Percentiles rank a stretch among this genome's conserved stretches.
phyloP scores from a whole-genome alignment of 2,329 filamentous ascomycete species.

The Fusarium vanettenii region DNA sequence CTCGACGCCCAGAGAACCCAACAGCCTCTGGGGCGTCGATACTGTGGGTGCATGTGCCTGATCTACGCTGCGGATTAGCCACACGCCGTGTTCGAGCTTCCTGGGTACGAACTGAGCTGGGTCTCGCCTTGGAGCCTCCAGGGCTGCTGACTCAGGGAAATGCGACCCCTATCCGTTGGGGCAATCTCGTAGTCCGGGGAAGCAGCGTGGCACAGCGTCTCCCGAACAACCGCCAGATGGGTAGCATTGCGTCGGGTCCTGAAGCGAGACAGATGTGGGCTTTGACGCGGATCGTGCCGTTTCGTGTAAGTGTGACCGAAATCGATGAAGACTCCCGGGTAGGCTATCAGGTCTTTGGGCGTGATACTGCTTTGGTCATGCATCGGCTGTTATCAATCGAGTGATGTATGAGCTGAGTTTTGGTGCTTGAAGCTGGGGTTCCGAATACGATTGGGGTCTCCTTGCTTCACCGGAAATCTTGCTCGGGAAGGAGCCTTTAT shows the following conservation, averaged over 20 bases:
- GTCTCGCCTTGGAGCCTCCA: conserved; percentile 17
- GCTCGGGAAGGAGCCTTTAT: background rate
- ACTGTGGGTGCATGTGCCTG: conserved; percentile 10
- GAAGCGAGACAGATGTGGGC: conserved; percentile 11
- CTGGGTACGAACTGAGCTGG: conserved; percentile 4
- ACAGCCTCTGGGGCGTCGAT: conserved; percentile 9
- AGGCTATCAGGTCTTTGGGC: background rate
- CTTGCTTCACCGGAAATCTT: background rate
- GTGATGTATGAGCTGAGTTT: background rate
- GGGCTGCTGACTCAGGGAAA: conserved; percentile 20
- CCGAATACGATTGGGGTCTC: background rate
- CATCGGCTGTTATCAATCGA: background rate
- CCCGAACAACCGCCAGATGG: conserved; percentile 26
- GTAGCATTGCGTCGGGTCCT: conserved; percentile 11
- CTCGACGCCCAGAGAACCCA: conserved; percentile 24
- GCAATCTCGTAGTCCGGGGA: conserved; percentile 35
- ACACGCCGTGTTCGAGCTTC: conserved; percentile 13
- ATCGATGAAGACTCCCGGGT: background rate
- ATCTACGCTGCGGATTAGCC: conserved; percentile 26
- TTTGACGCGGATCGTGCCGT: background rate
- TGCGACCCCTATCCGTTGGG: conserved; percentile 13
- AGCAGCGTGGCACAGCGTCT: conserved; percentile 30
- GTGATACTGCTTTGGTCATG: background rate
- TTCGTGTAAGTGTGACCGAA: background rate
- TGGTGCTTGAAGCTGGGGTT: background rate